Percentiles rank a stretch among this genome's conserved stretches.
Conservation (phyloP, 768 basidiomycete species). For the Bullera alba region DNA sequence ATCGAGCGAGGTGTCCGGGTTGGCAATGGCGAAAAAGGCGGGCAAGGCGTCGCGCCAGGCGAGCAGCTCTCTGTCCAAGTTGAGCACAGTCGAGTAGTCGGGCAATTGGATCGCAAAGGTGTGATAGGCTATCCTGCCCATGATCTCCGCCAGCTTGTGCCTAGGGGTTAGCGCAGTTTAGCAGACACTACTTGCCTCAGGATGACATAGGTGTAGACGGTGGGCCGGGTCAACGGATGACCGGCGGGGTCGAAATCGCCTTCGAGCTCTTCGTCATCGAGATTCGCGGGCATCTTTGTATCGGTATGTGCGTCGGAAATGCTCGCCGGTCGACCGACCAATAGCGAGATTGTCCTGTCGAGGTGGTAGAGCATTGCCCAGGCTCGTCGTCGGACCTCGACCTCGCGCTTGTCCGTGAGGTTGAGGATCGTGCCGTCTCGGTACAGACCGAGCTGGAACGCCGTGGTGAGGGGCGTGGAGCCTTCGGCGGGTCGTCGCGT, state of each 20-base stretch:
- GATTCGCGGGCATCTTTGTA: constrained; percentile 27
- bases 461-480: constrained; percentile 46
- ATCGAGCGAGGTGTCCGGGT: constrained; percentile 44
- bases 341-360: constrained; percentile 46
- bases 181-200: constrained; percentile 24
- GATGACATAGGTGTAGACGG: constrained; percentile 46
- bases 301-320: constrained; percentile 47
- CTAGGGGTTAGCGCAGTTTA: constrained; percentile 8
- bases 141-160: constrained; percentile 45
- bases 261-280: constrained; percentile 5
- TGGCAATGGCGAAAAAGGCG: constrained; percentile 35
- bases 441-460: constrained; percentile 46
- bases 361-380: constrained; percentile 46
- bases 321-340: constrained; percentile 45
- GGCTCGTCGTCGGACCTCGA: constrained; percentile 45
- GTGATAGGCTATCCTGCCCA: constrained; percentile 46
- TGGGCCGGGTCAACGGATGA: constrained; percentile 43
- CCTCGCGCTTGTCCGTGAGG: constrained; percentile 43
- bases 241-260: constrained; percentile 34
- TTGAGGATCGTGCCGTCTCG: constrained; percentile 46
- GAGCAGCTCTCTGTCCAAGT: constrained; percentile 45
- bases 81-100: constrained; percentile 45
- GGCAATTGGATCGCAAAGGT: constrained; percentile 47
- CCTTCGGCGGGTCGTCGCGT: constrained; percentile 47
- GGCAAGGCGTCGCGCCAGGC: constrained; percentile 39